Conservation (phyloP, 2,329 filamentous ascomycete species). For the Ophiostoma pallidulum region DNA sequence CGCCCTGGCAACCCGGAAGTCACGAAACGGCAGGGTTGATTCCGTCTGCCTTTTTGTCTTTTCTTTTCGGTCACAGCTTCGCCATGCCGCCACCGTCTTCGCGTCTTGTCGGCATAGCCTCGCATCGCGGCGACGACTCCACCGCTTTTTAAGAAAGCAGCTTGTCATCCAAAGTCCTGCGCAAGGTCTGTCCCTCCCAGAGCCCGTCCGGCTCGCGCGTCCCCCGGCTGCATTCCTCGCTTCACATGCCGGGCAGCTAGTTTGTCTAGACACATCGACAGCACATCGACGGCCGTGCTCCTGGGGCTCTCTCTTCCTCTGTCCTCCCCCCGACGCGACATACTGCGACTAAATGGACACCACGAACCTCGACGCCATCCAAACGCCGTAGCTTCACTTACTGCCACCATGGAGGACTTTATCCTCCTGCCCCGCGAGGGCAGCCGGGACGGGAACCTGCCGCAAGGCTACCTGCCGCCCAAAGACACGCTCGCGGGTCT, state of each 20-base stretch:
- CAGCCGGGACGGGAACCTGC: constrained; percentile 1
- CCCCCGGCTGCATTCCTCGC: background rate
- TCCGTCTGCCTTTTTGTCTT: no score
- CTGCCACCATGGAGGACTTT: constrained; percentile 6
- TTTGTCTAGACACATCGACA: background rate
- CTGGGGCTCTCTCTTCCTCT: background rate
- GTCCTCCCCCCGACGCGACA: background rate
- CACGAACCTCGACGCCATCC: no score
- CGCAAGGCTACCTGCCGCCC: background rate
- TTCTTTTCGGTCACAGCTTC: no score
- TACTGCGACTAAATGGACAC: background rate
- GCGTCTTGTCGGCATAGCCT: no score
- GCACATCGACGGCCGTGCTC: background rate
- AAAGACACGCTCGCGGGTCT: background rate
- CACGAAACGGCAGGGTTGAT: no score
- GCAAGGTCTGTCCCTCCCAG: no score
- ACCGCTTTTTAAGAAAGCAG: no score
- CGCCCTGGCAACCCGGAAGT: no score
- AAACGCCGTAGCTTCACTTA: background rate
- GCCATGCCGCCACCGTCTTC: no score
- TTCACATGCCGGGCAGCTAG: background rate
- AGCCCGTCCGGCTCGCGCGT: background rate
- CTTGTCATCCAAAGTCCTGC: no score
- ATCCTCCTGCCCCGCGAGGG: constrained; percentile 10
- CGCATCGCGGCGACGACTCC: no score